Base-by-base conservation (phyloP, 2,329 filamentous ascomycete genomes). In the Golovinomyces cichoracearum region DNA sequence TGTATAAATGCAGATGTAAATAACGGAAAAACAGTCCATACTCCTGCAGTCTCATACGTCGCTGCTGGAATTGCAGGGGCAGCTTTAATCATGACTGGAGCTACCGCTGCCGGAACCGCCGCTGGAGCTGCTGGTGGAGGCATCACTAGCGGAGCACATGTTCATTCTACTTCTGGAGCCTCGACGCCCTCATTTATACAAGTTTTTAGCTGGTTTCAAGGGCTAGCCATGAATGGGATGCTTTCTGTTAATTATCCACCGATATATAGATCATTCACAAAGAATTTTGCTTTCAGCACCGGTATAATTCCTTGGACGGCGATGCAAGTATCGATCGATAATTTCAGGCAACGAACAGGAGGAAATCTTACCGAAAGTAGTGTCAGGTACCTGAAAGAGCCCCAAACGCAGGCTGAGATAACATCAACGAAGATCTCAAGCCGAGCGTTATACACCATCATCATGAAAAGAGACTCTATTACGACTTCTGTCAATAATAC, bases 151-250 rank as follows among this genome's bases (percentile, higher is more conserved):
- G 69, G 71, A 23, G 50, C 62, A 58, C 54, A 62, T 63, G 48
- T 70, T 17, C 65, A 65, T 42, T 68, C 67, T 17, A 80, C 78
- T 13, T 68, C 70, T 12, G 69, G 75, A 1, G 71, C 79, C 10
- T 68, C 78, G 37, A 90, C 83, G 56, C 90, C 90, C 23, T 83
- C 79, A 48, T 94, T 95, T 61, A 71, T 71, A 41, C 83, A 94
- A 59, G 77, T 92, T 45, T 72, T 93, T 55, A 77, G 79, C 52
- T 92, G 83, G 74, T 93, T 95, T 63, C 86, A 95, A 64, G 79
- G 80, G 46, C 81, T 95, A 70, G 85, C 90, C 25, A 80, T 90
- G 68, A 94, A 90, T 63, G 86, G 90, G 54, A 95, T 95, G 90
- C 71, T 93, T 62, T 92, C 83, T 51, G 86, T 92, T 57, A 74